These are phyloP conservation scores for Scheffersomyces coipomensis DNA, from an alignment of 805 yeast species.

Conservation along the genomic window DNA sequence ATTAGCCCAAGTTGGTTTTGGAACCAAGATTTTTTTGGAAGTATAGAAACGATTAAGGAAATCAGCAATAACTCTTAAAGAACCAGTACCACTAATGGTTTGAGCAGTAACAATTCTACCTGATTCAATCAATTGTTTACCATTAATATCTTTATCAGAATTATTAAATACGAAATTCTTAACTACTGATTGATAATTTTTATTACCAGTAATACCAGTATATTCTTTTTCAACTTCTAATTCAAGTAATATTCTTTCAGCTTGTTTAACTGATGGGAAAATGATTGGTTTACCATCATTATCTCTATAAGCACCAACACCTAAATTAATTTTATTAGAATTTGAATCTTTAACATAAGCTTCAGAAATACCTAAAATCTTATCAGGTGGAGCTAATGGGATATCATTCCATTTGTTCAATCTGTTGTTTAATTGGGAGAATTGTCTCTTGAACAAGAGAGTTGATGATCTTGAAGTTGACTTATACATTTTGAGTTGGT, in stretches of 20 bases:
- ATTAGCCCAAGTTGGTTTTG: constrained; percentile 94
- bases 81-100: constrained; percentile 94
- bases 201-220: constrained; percentile 81
- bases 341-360: constrained; percentile 67
- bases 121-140: constrained; percentile 53
- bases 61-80: constrained; percentile 80
- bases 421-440: constrained; percentile 2
- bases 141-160: constrained; percentile 48
- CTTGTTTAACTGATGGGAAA: constrained; percentile 69
- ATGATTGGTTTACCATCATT: constrained; percentile 86
- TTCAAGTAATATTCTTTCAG: constrained; percentile 53
- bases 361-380: constrained; percentile 77
- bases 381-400: constrained; percentile 74
- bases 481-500: background rate
- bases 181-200: constrained; percentile 64
- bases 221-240: constrained; percentile 73
- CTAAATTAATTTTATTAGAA: constrained; percentile 59
- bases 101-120: constrained; percentile 79
- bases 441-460: constrained; percentile 1
- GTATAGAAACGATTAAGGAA: constrained; percentile 64
- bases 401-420: constrained; percentile 29
- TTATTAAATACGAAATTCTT: constrained; percentile 71
- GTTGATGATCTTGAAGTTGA: background rate
- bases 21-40: constrained; percentile 60
- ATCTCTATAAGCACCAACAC: constrained; percentile 94